Evolutionary conservation across 1,284 basidiomycete species (phyloP).

Genomic region (Somion occarium): DNA sequence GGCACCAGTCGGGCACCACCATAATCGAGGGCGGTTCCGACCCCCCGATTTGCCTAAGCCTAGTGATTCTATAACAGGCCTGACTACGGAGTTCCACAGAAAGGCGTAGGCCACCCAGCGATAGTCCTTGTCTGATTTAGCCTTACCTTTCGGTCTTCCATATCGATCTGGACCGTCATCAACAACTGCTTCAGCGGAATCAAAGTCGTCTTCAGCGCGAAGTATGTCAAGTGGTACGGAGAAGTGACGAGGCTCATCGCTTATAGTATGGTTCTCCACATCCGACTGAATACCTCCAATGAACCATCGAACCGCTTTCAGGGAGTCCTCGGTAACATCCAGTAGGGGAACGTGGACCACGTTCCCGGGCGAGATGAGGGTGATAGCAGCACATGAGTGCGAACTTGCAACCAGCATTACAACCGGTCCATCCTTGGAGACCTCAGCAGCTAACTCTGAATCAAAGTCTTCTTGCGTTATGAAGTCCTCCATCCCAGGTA

Average conservation of each 20-base stretch:
- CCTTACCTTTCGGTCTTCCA: neutral
- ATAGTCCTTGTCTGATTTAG: neutral
- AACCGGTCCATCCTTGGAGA: neutral
- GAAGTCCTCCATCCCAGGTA: neutral
- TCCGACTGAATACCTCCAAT: neutral
- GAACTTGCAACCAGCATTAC: neutral
- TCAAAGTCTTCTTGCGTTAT: neutral
- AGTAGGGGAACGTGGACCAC: neutral
- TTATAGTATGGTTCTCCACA: neutral
- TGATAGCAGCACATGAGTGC: neutral
- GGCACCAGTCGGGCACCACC: conserved; percentile 30
- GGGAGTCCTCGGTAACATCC: neutral
- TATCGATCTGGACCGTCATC: no score
- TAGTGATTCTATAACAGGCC: neutral
- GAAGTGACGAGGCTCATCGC: neutral
- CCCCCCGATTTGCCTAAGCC: neutral
- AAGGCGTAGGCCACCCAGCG: neutral
- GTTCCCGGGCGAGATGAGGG: neutral
- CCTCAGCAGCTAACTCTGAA: neutral
- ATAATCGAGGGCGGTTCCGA: conserved; percentile 14
- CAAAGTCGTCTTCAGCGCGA: neutral
- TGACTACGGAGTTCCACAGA: neutral
- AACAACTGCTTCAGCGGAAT: neutral
- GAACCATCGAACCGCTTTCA: neutral
- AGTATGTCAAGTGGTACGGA: neutral